Base-by-base conservation (phyloP, 1,284 basidiomycete species). In the Ustilago shanxiensis region DNA sequence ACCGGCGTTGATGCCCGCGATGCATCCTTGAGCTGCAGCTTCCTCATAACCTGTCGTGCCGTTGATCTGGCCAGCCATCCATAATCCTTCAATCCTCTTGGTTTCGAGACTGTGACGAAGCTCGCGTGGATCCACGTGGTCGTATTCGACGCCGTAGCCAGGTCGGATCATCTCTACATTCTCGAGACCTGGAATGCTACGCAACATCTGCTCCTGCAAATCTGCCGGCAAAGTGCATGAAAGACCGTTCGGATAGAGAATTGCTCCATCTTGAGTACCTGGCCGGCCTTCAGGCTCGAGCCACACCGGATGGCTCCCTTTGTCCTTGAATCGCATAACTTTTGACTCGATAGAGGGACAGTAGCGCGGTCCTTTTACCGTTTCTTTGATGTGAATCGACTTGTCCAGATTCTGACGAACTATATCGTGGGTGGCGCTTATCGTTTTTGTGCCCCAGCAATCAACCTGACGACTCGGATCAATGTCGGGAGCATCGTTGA, bases 81-180 rank as follows among this genome's bases (percentile, higher is more conserved):
- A 73, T 9, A 81, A 63, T 0, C 79, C 75, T 82, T 89, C 87
- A 60, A 95, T 93, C 18, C 91, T 89, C 82, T 94, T 94, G 0
- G 93, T 95, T 86, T 95, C 93, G 61, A 95, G 88, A 0, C 93
- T 94, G 14, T 90, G 88, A 31, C 87, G 88, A 41, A 95, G 88
- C 79, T 95, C 93, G 39, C 93, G 88, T 6, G 94, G 91, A 86
- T 95, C 94, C n/a, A 95, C 89, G 81, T 94, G 91, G 79, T 95
- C 94, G 79, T 95, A 96, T 84, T 96, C 94, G 37, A 96, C 94
- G 1, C 94, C 94, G 86, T 95, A 96, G 0, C 93, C 94, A 0
- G 94, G 93, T 74, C 89, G 88, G 2, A 93, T 89, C 88, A 95
- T 92, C 80, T 91, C 89, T 11, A 91, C 94, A 26, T 92, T 90